Evolutionary conservation across 192 early-diverging fungal genomes (phyloP).

Genomic region (Backusella morwellensis): DNA sequence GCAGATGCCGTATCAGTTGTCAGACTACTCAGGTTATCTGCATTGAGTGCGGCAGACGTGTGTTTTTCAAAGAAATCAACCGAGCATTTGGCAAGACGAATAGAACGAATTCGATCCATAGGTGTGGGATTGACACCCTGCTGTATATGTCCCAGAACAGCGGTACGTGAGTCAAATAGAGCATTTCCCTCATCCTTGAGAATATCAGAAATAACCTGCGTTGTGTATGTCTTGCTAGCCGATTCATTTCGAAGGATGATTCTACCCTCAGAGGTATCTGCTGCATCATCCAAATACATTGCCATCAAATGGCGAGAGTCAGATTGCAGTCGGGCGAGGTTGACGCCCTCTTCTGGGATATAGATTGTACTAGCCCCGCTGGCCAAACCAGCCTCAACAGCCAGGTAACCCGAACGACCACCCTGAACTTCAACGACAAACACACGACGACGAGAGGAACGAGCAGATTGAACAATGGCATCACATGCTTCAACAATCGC

Average conservation of each 20-base stretch:
- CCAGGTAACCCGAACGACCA: slow-evolving; percentile 90
- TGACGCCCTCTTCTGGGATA: slow-evolving; percentile 91
- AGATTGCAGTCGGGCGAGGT: slow-evolving; percentile 72
- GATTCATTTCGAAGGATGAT: slow-evolving; percentile 81
- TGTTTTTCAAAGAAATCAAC: slow-evolving; percentile 81
- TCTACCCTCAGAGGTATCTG: slow-evolving; percentile 74
- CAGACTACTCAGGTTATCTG: slow-evolving; percentile 46
- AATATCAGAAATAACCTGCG: slow-evolving; percentile 86
- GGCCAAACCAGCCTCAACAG: slow-evolving; percentile 79
- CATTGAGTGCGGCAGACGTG: slow-evolving; percentile 43
- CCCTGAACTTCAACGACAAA: slow-evolving; percentile 98
- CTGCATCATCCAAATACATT: slow-evolving; percentile 74
- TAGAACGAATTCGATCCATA: slow-evolving; percentile 89
- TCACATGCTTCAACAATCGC: slow-evolving; percentile 91
- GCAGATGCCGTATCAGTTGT: slow-evolving; percentile 59
- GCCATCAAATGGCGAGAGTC: slow-evolving; percentile 79
- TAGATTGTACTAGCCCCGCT: slow-evolving; percentile 87
- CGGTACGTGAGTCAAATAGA: slow-evolving; percentile 87
- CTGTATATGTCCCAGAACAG: slow-evolving; percentile 92
- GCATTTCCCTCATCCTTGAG: slow-evolving; percentile 84
- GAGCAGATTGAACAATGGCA: slow-evolving; percentile 89
- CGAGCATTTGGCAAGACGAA: slow-evolving; percentile 78
- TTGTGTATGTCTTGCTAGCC: slow-evolving; percentile 82
- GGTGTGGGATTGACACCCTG: slow-evolving; percentile 92
- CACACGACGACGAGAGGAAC: slow-evolving; percentile 84